Evolutionary conservation across 495 filamentous ascomycete species (phyloP).

Genomic region (Penicillium pancosmium): DNA sequence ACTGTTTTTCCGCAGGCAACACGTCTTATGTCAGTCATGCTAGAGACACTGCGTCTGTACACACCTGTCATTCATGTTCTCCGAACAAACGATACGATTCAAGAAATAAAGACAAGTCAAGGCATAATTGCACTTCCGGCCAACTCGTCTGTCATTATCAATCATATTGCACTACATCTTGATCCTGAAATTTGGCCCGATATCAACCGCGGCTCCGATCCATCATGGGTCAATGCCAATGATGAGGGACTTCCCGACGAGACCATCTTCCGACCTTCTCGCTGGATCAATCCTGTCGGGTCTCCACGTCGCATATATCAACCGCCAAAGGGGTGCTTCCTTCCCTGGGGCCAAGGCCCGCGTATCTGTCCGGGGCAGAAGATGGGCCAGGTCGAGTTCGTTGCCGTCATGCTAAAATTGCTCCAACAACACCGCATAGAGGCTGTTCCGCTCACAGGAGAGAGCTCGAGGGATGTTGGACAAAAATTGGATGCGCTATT

Average conservation of each 20-base stretch:
- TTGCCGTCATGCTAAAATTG: conserved; percentile 43
- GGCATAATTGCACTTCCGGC: not conserved
- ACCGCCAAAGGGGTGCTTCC: conserved; percentile 38
- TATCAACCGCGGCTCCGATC: conserved; percentile 43
- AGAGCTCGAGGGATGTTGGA: not conserved
- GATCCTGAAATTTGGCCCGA: conserved; percentile 24
- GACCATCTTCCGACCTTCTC: conserved; percentile 46
- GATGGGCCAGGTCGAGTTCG: conserved; percentile 57
- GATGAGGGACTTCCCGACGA: conserved; percentile 27
- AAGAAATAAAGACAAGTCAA: not conserved
- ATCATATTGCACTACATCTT: conserved; percentile 13
- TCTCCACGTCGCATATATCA: conserved; percentile 18
- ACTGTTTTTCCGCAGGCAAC: conserved; percentile 44
- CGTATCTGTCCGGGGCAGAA: conserved; percentile 53
- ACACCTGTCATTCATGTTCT: conserved; percentile 2
- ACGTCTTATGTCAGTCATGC: conserved; percentile 51
- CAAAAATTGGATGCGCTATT: not conserved
- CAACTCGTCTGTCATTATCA: not conserved
- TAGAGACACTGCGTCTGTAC: conserved; percentile 17
- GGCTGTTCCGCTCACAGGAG: not conserved
- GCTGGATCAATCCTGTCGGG: conserved; percentile 39
- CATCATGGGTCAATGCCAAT: conserved; percentile 32
- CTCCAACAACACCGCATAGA: conserved; percentile 13
- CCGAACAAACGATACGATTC: not conserved
- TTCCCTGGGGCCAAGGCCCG: conserved; percentile 52